phyloP scores from a whole-genome alignment of 2,329 filamentous ascomycete genomes.

The Exophiala viscosa region DNA sequence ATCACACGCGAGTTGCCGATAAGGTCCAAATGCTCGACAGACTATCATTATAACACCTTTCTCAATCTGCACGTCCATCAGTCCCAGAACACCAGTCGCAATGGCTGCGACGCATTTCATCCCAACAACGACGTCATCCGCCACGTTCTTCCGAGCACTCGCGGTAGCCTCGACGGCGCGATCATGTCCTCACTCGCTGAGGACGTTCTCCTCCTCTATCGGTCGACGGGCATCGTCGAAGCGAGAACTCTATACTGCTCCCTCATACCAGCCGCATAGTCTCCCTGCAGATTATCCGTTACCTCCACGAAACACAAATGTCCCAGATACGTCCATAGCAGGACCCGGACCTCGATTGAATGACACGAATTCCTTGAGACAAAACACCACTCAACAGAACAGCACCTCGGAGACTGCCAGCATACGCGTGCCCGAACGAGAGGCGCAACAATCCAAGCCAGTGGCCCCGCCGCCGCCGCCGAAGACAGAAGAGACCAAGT shows the following conservation, averaged over 20 bases:
- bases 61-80: conserved; percentile 7
- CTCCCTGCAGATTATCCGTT: conserved; percentile 55
- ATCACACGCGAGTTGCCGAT: background rate
- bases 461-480: conserved; percentile 22
- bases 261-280: conserved; percentile 59
- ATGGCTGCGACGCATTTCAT: conserved; percentile 42
- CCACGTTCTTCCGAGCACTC: conserved; percentile 38
- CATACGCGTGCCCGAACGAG: conserved; percentile 56
- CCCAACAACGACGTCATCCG: conserved; percentile 46
- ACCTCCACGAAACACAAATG: conserved; percentile 54
- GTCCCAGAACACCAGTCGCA: background rate
- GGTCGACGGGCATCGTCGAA: conserved; percentile 49
- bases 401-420: conserved; percentile 34
- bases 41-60: background rate
- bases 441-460: conserved; percentile 64
- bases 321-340: conserved; percentile 60
- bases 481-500: conserved; percentile 22
- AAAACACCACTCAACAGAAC: conserved; percentile 26
- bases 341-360: conserved; percentile 47
- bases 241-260: conserved; percentile 54
- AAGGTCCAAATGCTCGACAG: background rate
- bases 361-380: conserved; percentile 46
- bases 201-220: conserved; percentile 48
- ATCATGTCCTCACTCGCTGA: conserved; percentile 40
- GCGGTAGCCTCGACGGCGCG: conserved; percentile 36